Evolutionary conservation across 139 green algal genomes (phyloP).

Genomic region (Volvox reticuliferus): DNA sequence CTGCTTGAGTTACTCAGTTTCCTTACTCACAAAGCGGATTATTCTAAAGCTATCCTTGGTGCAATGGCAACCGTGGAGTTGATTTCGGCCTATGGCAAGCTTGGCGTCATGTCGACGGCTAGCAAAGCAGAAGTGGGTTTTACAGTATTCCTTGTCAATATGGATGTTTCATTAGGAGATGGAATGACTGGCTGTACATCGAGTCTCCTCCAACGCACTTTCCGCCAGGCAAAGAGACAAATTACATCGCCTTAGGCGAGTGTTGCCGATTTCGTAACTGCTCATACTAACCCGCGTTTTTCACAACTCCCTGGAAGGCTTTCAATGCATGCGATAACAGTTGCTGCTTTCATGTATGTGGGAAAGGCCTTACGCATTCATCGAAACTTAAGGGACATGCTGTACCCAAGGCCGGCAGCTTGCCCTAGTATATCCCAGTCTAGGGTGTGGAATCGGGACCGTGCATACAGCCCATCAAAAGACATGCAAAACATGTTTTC

Average conservation of each 20-base stretch:
- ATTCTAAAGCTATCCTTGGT: background rate
- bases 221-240: background rate
- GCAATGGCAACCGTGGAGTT: constrained; percentile 1
- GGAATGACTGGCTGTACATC: background rate
- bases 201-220: background rate
- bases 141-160: background rate
- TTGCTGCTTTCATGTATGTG: too few relatives aligned
- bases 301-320: too few relatives aligned
- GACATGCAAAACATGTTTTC: too few relatives aligned
- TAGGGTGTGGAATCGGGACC: too few relatives aligned
- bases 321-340: too few relatives aligned
- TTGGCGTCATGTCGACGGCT: background rate
- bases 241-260: background rate
- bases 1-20: background rate
- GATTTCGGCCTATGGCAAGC: background rate
- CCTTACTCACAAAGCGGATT: background rate
- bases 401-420: too few relatives aligned
- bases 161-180: background rate
- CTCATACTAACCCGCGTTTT: too few relatives aligned
- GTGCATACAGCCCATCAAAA: too few relatives aligned
- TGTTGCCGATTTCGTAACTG: background rate
- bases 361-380: too few relatives aligned
- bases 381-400: too few relatives aligned
- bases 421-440: too few relatives aligned
- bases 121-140: constrained; percentile 1